Conservation (phyloP, 2,329 filamentous ascomycete genomes). For the Septoria petroselini region DNA sequence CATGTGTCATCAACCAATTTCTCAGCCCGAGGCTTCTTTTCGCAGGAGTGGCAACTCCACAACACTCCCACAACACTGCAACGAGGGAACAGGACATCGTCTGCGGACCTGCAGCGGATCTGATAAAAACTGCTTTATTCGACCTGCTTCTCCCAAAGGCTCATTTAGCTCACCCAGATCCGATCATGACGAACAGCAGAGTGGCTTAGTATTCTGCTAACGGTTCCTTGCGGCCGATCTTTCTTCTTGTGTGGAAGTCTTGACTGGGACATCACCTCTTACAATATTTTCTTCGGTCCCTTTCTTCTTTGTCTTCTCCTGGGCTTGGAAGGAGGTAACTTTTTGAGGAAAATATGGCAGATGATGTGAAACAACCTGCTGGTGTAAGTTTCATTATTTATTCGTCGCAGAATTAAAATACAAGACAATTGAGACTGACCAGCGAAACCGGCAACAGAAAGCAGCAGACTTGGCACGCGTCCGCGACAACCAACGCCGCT, state of each 20-base stretch:
- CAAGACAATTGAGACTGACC: background rate
- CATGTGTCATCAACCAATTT: too few relatives aligned
- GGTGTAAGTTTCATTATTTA: background rate
- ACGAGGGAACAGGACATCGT: background rate
- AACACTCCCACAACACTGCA: too few relatives aligned
- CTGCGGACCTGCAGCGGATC: conserved; percentile 9
- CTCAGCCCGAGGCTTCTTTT: too few relatives aligned
- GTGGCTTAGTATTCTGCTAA: background rate
- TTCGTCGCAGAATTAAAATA: too few relatives aligned
- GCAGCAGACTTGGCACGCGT: conserved; percentile 55
- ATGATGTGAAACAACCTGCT: background rate
- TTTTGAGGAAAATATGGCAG: background rate
- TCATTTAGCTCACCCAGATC: background rate
- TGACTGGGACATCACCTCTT: background rate
- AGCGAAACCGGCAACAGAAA: conserved; percentile 2
- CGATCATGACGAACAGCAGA: background rate
- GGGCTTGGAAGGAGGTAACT: too few relatives aligned
- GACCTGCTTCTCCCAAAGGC: conserved; percentile 8
- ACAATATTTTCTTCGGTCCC: too few relatives aligned
- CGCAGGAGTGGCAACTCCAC: too few relatives aligned
- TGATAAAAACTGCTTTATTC: conserved; percentile 7
- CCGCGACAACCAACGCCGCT: conserved; percentile 73
- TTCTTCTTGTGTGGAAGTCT: background rate
- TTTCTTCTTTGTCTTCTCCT: too few relatives aligned
- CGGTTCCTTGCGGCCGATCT: background rate